phyloP scores from a whole-genome alignment of 805 yeast species.

The Wickerhamiella parazyma region DNA sequence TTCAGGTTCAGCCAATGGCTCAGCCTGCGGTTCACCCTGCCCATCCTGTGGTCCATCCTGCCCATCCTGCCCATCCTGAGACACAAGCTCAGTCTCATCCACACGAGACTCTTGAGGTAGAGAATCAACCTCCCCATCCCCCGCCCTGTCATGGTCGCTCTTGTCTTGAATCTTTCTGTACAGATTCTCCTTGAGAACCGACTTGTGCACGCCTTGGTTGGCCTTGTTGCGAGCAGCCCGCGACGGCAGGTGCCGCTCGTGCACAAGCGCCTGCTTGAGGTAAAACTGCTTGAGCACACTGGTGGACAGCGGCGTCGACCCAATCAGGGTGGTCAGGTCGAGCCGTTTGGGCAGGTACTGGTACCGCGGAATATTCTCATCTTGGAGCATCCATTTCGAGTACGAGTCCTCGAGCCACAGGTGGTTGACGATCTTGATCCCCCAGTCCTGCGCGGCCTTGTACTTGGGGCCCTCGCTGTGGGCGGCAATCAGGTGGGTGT shows the following conservation, averaged over 20 bases:
- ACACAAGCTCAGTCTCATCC: background rate
- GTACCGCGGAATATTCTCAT: constrained; percentile 35
- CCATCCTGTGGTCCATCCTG: too few species aligned
- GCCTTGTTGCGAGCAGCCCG: constrained; percentile 52
- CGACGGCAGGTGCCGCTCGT: constrained; percentile 16
- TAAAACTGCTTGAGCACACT: constrained; percentile 32
- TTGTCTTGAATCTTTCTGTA: constrained; percentile 31
- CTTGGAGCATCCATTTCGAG: constrained; percentile 42
- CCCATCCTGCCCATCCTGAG: too few species aligned
- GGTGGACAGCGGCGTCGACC: constrained; percentile 35
- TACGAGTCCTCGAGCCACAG: constrained; percentile 81
- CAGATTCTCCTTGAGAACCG: constrained; percentile 53
- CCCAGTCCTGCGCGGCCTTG: constrained; percentile 61
- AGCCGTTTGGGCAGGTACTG: constrained; percentile 32
- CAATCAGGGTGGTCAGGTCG: constrained; percentile 37
- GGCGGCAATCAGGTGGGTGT: constrained; percentile 63
- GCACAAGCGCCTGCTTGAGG: background rate
- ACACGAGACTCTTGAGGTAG: background rate
- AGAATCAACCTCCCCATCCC: constrained; percentile 20
- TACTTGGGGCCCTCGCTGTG: constrained; percentile 59
- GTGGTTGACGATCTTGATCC: constrained; percentile 54
- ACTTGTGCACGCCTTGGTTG: constrained; percentile 47
- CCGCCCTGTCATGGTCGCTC: constrained; percentile 21
- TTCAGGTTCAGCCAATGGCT: background rate
- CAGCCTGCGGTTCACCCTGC: too few species aligned